These are phyloP conservation scores for Fraxinus platypoda DNA, from an alignment of 305 asterid species.

Conservation along the genomic window DNA sequence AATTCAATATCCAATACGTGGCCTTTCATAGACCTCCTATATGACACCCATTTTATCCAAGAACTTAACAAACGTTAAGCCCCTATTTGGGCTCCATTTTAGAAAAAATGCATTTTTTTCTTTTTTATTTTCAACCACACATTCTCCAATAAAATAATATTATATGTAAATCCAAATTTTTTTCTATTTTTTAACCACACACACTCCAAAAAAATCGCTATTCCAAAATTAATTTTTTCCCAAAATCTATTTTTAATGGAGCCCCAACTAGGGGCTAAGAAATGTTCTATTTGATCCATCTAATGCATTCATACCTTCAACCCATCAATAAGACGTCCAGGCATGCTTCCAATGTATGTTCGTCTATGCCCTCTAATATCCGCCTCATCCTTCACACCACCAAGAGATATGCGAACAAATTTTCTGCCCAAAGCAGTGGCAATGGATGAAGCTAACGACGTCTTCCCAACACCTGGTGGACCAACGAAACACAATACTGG, in stretches of 20 bases:
- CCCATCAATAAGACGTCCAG: slow-evolving; percentile 99
- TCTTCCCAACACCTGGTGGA: slow-evolving; percentile 99
- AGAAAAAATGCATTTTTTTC: too few relatives aligned
- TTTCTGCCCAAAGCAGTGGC: slow-evolving; percentile 97
- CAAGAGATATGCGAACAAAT: slow-evolving; percentile 92
- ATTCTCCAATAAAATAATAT: too few relatives aligned
- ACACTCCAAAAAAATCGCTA: too few relatives aligned
- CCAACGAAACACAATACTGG: slow-evolving; percentile 98
- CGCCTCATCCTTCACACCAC: slow-evolving; percentile 99
- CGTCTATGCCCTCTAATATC: slow-evolving; percentile 99
- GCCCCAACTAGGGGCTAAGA: neutral
- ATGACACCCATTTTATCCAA: neutral
- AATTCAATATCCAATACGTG: slow-evolving; percentile 3
- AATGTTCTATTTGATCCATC: slow-evolving; percentile 15
- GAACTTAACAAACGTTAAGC: neutral
- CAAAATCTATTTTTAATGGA: too few relatives aligned
- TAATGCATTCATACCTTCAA: slow-evolving; percentile 58
- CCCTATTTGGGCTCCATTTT: too few relatives aligned
- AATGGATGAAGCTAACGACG: slow-evolving; percentile 95
- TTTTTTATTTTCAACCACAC: too few relatives aligned
- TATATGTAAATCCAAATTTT: too few relatives aligned
- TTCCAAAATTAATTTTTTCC: too few relatives aligned
- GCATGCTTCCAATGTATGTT: slow-evolving; percentile 99
- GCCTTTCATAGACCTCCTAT: slow-evolving; percentile 14
- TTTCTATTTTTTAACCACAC: too few relatives aligned